Conservation (phyloP, 1,284 basidiomycete species). For the Filobasidium uniguttulatum region DNA sequence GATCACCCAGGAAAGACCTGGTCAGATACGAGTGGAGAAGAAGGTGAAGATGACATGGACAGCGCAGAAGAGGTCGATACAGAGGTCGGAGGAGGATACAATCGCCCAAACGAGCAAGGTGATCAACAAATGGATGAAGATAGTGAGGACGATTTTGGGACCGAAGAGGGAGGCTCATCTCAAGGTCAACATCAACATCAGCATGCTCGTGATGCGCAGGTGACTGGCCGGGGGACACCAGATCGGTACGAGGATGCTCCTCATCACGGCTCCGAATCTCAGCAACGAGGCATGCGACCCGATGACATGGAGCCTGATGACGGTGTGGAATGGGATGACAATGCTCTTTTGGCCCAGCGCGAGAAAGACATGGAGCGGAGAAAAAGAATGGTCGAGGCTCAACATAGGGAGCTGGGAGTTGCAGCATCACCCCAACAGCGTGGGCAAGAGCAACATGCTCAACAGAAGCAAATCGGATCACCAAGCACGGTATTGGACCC, state of each 20-base stretch:
- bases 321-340: constrained; percentile 41
- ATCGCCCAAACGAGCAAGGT: constrained; percentile 48
- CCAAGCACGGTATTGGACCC: no score
- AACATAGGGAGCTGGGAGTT: background rate
- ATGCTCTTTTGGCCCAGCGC: no score
- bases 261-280: background rate
- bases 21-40: constrained; percentile 60
- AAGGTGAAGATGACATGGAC: constrained; percentile 43
- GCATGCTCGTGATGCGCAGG: background rate
- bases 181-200: background rate
- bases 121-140: no score
- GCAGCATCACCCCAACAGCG: no score
- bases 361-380: constrained; percentile 30
- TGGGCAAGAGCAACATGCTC: no score
- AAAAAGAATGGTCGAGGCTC: background rate
- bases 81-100: constrained; percentile 19
- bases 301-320: constrained; percentile 41
- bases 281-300: background rate
- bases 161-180: constrained; percentile 40
- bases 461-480: no score
- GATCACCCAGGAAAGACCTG: constrained; percentile 45
- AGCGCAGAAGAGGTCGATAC: constrained; percentile 16
- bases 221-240: background rate
- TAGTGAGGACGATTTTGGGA: constrained; percentile 16
- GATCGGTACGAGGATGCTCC: constrained; percentile 2